Base-by-base conservation (phyloP, 2,329 filamentous ascomycete species). In the Monascus ruber region DNA sequence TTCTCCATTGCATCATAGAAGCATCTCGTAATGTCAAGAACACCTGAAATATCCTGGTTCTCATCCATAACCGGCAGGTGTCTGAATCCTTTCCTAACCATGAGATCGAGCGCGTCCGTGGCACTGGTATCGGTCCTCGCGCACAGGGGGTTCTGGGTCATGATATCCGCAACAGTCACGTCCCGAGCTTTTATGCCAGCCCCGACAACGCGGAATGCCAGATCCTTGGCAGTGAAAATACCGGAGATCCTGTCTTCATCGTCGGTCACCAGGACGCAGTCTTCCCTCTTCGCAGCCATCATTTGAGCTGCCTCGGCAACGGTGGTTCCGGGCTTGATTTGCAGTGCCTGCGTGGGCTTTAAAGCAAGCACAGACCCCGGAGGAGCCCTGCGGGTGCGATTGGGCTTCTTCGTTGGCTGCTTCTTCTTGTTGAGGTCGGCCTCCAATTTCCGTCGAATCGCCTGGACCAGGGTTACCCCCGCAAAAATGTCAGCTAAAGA, bases 1-100 rank as follows among this genome's bases (percentile, higher is more conserved):
- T 98, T 98, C 72, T 98, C 91, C 91, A 98, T 98, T 33, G 91
- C 91, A 66, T 98, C 91, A 66, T 98, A 98, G 66, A 98, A 98
- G 68, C 91, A 98, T 68, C 96, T 98, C 41, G 91, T 98, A 54
- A 98, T 98, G 64, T 98, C 91, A 39, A 98, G 71, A 50, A 98
- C 88, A 70, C 91, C 91, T 5, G 88, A 94, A 46, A 98, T 98
- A 58, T 98, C 89, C 66, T 98, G 91, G 64, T 98, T 96, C 71
- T 98, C 91, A 65, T 98, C 91, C 91, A 98, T 98, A 49, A 98
- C 91, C 3, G 91, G 91, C 58, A 98, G 66, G 70, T 98, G 91
- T 52, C 91, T 80, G 72, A 98, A 98, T 11, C 91, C 91, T 69
- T 96, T 96, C 52, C 89, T 77, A 41, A 98, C 91, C 91, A 98